Evolutionary conservation across 163 green algal genomes (phyloP).

Genomic region (Prototheca wickerhamii): DNA sequence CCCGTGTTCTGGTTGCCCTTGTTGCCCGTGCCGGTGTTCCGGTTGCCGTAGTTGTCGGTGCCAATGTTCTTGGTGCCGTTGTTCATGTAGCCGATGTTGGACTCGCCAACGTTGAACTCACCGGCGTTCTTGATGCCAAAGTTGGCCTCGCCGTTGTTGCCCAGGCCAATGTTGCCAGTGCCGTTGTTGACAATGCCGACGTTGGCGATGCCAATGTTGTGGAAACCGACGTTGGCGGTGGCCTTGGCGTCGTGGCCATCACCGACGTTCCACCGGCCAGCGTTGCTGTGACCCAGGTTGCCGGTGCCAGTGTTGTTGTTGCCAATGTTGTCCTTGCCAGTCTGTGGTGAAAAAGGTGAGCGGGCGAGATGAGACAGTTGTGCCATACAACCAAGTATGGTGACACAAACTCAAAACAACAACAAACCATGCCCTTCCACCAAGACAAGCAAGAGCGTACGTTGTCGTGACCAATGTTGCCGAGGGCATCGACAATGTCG

Average conservation of each 20-base stretch:
- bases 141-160: constrained; percentile 5
- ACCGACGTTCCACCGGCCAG: constrained; percentile 8
- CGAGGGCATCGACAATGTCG: background rate
- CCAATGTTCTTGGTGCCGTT: constrained; percentile 5
- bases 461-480: constrained; percentile 18
- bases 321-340: constrained; percentile 13
- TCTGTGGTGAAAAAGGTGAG: background rate
- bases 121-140: constrained; percentile 2
- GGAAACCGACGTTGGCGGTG: background rate
- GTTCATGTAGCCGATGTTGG: constrained; percentile 3
- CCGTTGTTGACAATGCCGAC: constrained; percentile 5
- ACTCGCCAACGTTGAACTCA: background rate
- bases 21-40: constrained; percentile 12
- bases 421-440: background rate
- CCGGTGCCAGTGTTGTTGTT: constrained; percentile 7
- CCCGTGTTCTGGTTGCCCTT: constrained; percentile 3
- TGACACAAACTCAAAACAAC: background rate
- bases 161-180: constrained; percentile 6
- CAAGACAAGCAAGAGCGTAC: background rate
- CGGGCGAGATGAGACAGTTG: background rate
- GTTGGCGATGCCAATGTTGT: constrained; percentile 10
- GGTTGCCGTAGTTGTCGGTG: constrained; percentile 3
- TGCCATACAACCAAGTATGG: background rate
- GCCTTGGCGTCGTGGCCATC: background rate
- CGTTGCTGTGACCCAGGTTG: constrained; percentile 13